These are phyloP conservation scores for Saccharata proteae DNA, from an alignment of 2,329 filamentous ascomycete species.

Conservation along the genomic window DNA sequence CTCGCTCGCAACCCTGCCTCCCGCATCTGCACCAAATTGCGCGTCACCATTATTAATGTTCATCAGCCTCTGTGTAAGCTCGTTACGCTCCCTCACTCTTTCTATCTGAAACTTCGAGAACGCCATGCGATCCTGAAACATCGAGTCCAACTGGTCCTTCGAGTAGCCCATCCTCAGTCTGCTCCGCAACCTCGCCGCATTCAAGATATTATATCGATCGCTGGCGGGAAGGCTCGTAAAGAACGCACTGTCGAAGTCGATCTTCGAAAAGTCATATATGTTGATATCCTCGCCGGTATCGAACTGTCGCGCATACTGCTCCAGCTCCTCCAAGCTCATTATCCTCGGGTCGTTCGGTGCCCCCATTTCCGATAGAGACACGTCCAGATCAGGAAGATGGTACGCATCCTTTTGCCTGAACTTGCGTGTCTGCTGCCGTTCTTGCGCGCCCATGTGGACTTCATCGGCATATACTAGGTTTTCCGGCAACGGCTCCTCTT, in stretches of 20 bases:
- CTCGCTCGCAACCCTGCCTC: conserved; percentile 65
- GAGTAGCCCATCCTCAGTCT: conserved; percentile 89
- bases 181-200: conserved; percentile 79
- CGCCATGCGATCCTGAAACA: conserved; percentile 97
- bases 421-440: conserved; percentile 59
- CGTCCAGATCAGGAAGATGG: conserved; percentile 76
- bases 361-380: conserved; percentile 72
- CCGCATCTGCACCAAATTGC: conserved; percentile 57
- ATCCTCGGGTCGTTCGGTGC: conserved; percentile 85
- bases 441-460: conserved; percentile 63
- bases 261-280: conserved; percentile 91
- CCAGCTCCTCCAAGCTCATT: conserved; percentile 89
- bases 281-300: conserved; percentile 80
- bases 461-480: conserved; percentile 87
- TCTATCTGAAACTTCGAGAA: conserved; percentile 97
- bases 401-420: conserved; percentile 93
- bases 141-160: conserved; percentile 87
- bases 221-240: conserved; percentile 81
- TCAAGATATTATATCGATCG: conserved; percentile 94
- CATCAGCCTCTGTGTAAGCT: conserved; percentile 91
- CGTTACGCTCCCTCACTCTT: conserved; percentile 80
- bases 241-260: conserved; percentile 93
- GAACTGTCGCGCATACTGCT: conserved; percentile 88
- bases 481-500: conserved; percentile 57
- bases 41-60: conserved; percentile 48